Percentiles rank a stretch among this genome's conserved stretches.
Conservation (phyloP, 75 land plant species). For the Cunninghamia lanceolata region DNA sequence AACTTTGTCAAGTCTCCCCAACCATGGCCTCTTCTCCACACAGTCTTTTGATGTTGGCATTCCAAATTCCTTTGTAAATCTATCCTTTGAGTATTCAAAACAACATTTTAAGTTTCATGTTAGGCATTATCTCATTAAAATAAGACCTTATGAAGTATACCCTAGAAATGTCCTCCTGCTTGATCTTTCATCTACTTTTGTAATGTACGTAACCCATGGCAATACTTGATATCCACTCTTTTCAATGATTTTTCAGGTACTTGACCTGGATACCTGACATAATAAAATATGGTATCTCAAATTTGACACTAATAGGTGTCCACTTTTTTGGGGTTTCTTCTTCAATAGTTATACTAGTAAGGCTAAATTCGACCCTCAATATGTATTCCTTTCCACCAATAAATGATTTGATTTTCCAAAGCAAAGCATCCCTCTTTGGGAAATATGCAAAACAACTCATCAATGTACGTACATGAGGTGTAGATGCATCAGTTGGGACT, state of each 20-base stretch:
- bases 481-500: constrained; percentile 83
- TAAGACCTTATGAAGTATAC: too few species aligned
- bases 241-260: constrained; percentile 64
- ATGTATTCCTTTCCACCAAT: constrained; percentile 59
- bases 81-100: too few species aligned
- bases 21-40: too few species aligned
- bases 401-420: too few species aligned
- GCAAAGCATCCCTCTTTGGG: too few species aligned
- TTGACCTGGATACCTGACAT: constrained; percentile 52
- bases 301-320: constrained; percentile 47
- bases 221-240: constrained; percentile 82
- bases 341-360: constrained; percentile 39
- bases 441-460: too few species aligned
- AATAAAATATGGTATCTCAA: constrained; percentile 53
- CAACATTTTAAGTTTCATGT: too few species aligned
- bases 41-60: too few species aligned
- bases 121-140: too few species aligned
- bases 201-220: constrained; percentile 62
- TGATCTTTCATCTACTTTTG: constrained; percentile 67
- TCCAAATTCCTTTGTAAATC: too few species aligned
- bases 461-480: constrained; percentile 78
- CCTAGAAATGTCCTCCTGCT: too few species aligned
- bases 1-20: too few species aligned
- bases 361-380: constrained; percentile 48
- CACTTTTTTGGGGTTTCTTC: constrained; percentile 36